Evolutionary conservation across 257 asterid species (phyloP), one percentile per base, ranked within the genome.

Genomic region (Salvia hispanica): DNA sequence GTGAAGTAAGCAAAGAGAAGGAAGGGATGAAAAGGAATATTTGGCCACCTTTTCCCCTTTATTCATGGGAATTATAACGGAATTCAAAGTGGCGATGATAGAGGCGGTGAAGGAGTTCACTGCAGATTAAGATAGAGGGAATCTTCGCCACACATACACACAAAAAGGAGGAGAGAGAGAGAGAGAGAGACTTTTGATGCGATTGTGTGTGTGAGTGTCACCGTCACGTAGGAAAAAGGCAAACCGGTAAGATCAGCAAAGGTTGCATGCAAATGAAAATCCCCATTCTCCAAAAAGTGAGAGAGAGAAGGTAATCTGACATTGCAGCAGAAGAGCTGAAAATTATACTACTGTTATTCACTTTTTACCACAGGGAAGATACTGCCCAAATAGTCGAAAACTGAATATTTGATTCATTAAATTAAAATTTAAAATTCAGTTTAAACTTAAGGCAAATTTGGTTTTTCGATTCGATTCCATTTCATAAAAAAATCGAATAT

Each of bases 121-220:
- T 57, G 55, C 36, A 47, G 68, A 54, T 34, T 40, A 62, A 11
- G 52, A 67, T 62, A 28, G 61, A 63, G 40, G 48, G 72, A 57
- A 47, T 52, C 54, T 63, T 7, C 18, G 61, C 7, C 7, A 33
- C 68, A 63, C 31, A 63, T 4, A 48, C 33, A 18, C 58, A 69
- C 58, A 69, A 43, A 48, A 70, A 59, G 62, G 39, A 34, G 5
- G 39, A 34, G 39, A 34, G 39, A 34, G 39, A 34, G 39, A 34
- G 68, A 61, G 75, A 71, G 69, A 60, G 46, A 25, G 31, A 25
- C 3, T 25, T 25, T 25, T 25, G 31, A 25, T 25, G 31, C 31
- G 69, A 51, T 52, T 21, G 62, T 45, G 39, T 62, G 74, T 62
- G 75, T 42, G 67, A 69, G 72, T 34, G 66, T 68, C 73, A 58